phyloP scores from a whole-genome alignment of 192 early-diverging fungal genomes.

The Coemansia reversa region DNA sequence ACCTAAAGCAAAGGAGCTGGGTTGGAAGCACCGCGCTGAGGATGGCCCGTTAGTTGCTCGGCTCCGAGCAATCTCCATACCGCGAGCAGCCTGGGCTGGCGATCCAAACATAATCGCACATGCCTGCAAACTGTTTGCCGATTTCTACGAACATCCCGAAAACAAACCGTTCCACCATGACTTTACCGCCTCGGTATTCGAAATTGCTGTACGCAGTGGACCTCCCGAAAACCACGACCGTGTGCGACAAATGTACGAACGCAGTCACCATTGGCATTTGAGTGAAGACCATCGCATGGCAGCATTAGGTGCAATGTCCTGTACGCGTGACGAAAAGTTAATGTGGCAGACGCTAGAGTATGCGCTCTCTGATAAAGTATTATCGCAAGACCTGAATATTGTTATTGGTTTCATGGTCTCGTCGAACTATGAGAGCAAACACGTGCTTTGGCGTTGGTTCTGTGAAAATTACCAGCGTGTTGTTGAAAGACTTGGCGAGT shows the following conservation, averaged over 20 bases:
- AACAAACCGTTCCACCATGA: conserved; percentile 55
- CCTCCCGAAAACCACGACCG: conserved; percentile 41
- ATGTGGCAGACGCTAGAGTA: conserved; percentile 40
- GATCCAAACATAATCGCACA: conserved; percentile 57
- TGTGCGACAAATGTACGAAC: conserved; percentile 49
- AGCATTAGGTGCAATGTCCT: conserved; percentile 59
- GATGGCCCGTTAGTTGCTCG: conserved; percentile 61
- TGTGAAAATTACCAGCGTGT: conserved; percentile 56
- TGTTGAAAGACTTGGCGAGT: conserved; percentile 58
- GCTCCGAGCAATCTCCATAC: conserved; percentile 66
- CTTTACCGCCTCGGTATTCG: conserved; percentile 59
- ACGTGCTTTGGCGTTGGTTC: conserved; percentile 64
- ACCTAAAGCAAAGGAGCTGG: conserved; percentile 60
- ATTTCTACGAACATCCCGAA: conserved; percentile 60
- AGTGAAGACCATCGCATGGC: conserved; percentile 59
- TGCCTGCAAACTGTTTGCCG: conserved; percentile 58
- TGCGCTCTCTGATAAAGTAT: conserved; percentile 36
- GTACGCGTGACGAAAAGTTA: conserved; percentile 42
- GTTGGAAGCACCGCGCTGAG: conserved; percentile 56
- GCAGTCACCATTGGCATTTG: conserved; percentile 45
- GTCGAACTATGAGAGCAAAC: conserved; percentile 51
- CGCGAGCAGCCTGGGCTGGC: conserved; percentile 58
- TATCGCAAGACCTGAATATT: conserved; percentile 51
- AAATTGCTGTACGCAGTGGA: conserved; percentile 58
- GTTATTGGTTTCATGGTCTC: conserved; percentile 63